Conservation (phyloP, 2,329 filamentous ascomycete species). For the Trichoderma brevicompactum region DNA sequence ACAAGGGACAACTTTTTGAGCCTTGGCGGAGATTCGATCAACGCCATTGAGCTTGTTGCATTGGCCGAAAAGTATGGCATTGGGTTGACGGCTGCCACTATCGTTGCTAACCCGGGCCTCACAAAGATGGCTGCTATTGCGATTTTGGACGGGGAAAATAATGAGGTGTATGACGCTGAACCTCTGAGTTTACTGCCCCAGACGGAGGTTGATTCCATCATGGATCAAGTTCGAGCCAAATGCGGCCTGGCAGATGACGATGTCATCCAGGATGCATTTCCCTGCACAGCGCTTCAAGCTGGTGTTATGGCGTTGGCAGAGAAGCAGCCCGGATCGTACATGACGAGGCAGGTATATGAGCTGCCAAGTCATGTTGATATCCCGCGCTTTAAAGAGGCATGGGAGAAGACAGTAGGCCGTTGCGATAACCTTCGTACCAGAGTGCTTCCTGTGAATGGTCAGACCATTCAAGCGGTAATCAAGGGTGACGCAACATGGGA, state of each 20-base stretch:
- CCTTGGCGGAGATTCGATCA: slow-evolving; percentile 35
- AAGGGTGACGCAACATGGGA: neutral
- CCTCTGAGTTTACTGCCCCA: neutral
- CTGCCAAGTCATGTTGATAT: slow-evolving; percentile 25
- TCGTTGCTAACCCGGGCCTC: slow-evolving; percentile 2
- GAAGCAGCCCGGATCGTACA: slow-evolving; percentile 24
- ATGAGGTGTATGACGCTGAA: neutral
- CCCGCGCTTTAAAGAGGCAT: slow-evolving; percentile 32
- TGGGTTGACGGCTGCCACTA: slow-evolving; percentile 1
- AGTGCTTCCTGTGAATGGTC: slow-evolving; percentile 10
- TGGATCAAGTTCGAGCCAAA: neutral
- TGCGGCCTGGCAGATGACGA: neutral
- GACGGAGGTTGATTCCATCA: neutral
- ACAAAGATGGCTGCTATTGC: slow-evolving; percentile 16
- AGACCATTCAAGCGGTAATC: slow-evolving; percentile 4
- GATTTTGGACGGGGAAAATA: neutral
- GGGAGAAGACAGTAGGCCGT: slow-evolving; percentile 31
- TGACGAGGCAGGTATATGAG: slow-evolving; percentile 5
- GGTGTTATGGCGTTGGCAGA: slow-evolving; percentile 20
- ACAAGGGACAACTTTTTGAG: slow-evolving; percentile 30
- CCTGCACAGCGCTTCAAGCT: slow-evolving; percentile 12
- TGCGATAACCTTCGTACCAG: slow-evolving; percentile 26
- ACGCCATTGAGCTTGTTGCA: slow-evolving; percentile 32
- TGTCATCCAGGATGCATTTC: slow-evolving; percentile 14
- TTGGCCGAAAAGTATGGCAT: slow-evolving; percentile 7